Evolutionary conservation across 1,284 basidiomycete genomes (phyloP), one percentile per base, ranked within the genome.

Genomic region (Pseudozyma sp.): DNA sequence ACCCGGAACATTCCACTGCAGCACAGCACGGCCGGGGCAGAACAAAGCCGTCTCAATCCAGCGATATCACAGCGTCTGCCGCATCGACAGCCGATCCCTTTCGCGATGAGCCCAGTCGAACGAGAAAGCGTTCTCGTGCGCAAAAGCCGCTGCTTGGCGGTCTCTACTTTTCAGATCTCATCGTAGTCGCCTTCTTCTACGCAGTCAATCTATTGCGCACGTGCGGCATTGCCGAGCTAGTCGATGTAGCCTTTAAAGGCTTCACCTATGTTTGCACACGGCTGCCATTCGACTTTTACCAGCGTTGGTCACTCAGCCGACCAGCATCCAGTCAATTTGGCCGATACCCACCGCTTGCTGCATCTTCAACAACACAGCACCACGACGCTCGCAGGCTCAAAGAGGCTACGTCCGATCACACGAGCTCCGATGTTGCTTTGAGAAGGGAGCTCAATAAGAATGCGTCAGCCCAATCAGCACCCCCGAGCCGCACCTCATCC

Each of bases 91-190:
- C 52, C 11, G 53, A 59, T 3, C 31, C 49, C 1, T 56, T 42
- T 4, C 43, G 42, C n/a, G 52, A 62, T 13, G 48, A 71, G 13
- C 55, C 51, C 25, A 52, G 56, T 34, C 36, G 39, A 12, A 60
- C 50, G 31, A 52, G 60, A 36, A 66, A 55, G 40, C 69, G 52
- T 0, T 54, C 61, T 16, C 49, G 54, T 6, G 34, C 62, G 5
- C 66, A 74, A 43, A 59, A 62, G 19, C 61, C 83, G 7, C 40
- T 83, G 19, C 52, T 84, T 6, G 83, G 83, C 43, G 82, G 82
- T 14, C 64, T 84, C 44, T 83, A 78, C 65, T 76, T 81, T 47
- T 76, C 80, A 21, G 83, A 84, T 45, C 59, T 83, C 51, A 52
- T 84, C 55, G 80, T 84, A 43, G 73, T 82, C 12, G 69, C 69